A percentile compares a stretch with the other conserved stretches of the same genome.
These are phyloP conservation scores for Acacia acuminata DNA, from an alignment of 306 rosid species.

Conservation along the genomic window DNA sequence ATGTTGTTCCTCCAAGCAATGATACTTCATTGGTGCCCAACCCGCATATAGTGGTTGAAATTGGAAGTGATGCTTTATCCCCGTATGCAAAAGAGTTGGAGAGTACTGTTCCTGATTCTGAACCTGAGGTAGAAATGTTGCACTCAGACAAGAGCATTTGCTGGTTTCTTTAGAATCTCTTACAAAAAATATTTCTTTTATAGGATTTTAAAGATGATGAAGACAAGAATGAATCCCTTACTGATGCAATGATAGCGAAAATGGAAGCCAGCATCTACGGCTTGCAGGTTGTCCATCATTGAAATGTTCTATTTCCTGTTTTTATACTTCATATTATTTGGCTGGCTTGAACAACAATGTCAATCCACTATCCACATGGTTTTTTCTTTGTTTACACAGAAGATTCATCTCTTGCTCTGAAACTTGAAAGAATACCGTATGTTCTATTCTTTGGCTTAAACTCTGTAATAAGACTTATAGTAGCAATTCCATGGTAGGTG, in stretches of 20 bases:
- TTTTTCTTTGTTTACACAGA: not conserved
- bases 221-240: slow-evolving; percentile 49
- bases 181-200: slow-evolving; percentile 33
- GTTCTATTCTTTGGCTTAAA: slow-evolving; percentile 3
- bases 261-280: slow-evolving; percentile 83
- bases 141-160: slow-evolving; percentile 27
- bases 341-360: slow-evolving; percentile 11
- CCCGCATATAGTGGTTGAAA: slow-evolving; percentile 36
- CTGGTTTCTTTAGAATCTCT: slow-evolving; percentile 7
- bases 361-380: not conserved
- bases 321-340: not conserved
- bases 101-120: slow-evolving; percentile 55
- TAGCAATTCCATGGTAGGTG: not conserved
- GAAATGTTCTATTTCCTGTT: slow-evolving; percentile 31
- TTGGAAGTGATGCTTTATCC: slow-evolving; percentile 39
- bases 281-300: slow-evolving; percentile 66
- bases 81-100: slow-evolving; percentile 53
- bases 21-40: slow-evolving; percentile 26
- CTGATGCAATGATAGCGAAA: slow-evolving; percentile 78
- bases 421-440: not conserved
- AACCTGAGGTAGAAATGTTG: slow-evolving; percentile 53
- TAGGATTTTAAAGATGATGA: slow-evolving; percentile 59
- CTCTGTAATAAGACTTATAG: not conserved
- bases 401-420: slow-evolving; percentile 7
- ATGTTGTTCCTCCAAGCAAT: slow-evolving; percentile 25